Conservation (phyloP, 352 stramenopile species). For the Aphanomyces cochlioides region DNA sequence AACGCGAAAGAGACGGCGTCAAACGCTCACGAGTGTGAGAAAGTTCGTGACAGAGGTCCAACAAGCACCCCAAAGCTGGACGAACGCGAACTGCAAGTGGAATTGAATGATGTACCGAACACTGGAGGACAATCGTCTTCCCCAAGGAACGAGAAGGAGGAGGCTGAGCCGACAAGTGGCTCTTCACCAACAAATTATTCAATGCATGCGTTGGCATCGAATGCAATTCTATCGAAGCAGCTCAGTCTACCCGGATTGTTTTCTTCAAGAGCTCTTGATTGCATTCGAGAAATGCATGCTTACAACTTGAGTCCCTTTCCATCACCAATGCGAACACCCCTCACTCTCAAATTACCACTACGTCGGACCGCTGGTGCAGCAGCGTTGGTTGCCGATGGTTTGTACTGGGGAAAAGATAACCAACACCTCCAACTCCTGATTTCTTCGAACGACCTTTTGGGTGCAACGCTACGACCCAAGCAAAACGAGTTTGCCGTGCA, state of each 20-base stretch:
- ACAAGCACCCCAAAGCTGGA: too few relatives aligned
- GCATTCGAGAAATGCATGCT: conserved; percentile 68
- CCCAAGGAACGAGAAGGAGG: too few relatives aligned
- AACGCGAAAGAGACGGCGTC: too few relatives aligned
- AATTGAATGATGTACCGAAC: background rate
- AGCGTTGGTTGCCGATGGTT: conserved; percentile 50
- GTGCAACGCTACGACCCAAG: conserved; percentile 37
- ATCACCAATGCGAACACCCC: conserved; percentile 33
- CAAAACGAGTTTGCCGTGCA: conserved; percentile 48
- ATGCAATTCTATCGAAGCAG: conserved; percentile 51
- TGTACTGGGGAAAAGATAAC: conserved; percentile 28
- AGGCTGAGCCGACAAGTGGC: too few relatives aligned
- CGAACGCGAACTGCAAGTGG: background rate
- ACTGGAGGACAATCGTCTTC: too few relatives aligned
- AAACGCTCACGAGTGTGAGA: too few relatives aligned
- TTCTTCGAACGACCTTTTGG: conserved; percentile 53
- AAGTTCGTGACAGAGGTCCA: too few relatives aligned
- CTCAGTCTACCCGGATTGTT: conserved; percentile 63
- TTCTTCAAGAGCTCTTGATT: conserved; percentile 50
- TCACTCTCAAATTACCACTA: conserved; percentile 40
- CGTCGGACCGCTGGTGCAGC: conserved; percentile 53
- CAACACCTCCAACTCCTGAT: conserved; percentile 46
- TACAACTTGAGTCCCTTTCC: conserved; percentile 57
- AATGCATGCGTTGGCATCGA: too few relatives aligned
- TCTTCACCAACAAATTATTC: too few relatives aligned